These are phyloP conservation scores for Danielia reshetovae DNA, from an alignment of 805 yeast genomes.

Conservation along the genomic window DNA sequence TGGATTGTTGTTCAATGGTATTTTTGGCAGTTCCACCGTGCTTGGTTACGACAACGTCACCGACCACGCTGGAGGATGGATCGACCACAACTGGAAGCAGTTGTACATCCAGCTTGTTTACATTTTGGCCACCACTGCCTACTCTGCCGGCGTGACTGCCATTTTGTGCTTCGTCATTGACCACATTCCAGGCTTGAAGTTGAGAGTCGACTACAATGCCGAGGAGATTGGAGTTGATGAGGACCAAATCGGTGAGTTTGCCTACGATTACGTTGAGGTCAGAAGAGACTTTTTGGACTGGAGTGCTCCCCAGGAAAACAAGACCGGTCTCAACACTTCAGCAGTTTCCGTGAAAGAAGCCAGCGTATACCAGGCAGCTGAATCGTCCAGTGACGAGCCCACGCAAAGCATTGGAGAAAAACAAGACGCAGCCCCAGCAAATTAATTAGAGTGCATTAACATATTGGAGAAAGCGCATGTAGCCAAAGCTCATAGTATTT, in stretches of 20 bases:
- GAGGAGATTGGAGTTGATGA: constrained; percentile 92
- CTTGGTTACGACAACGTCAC: constrained; percentile 88
- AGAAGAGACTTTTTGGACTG: constrained; percentile 80
- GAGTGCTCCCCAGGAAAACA: constrained; percentile 23
- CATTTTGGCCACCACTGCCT: constrained; percentile 69
- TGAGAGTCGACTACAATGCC: constrained; percentile 79
- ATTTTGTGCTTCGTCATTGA: constrained; percentile 70
- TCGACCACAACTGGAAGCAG: constrained; percentile 86
- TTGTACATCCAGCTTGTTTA: constrained; percentile 87
- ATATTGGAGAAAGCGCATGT: too few relatives aligned
- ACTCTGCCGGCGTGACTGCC: constrained; percentile 71
- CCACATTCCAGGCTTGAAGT: constrained; percentile 73
- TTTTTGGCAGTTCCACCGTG: constrained; percentile 84
- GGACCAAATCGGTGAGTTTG: constrained; percentile 96
- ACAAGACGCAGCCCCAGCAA: too few relatives aligned
- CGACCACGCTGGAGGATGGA: constrained; percentile 88
- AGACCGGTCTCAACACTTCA: constrained; percentile 5
- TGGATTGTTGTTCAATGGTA: constrained; percentile 83
- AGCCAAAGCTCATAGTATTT: too few relatives aligned
- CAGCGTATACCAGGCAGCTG: constrained; percentile 9
- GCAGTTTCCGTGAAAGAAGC: constrained; percentile 7
- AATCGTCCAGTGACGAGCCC: constrained; percentile 5
- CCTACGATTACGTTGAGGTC: constrained; percentile 97
- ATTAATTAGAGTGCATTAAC: too few relatives aligned
- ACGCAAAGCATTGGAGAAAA: constrained; percentile 1